phyloP scores from a whole-genome alignment of 345 rosid species.

The Murraya paniculata region DNA sequence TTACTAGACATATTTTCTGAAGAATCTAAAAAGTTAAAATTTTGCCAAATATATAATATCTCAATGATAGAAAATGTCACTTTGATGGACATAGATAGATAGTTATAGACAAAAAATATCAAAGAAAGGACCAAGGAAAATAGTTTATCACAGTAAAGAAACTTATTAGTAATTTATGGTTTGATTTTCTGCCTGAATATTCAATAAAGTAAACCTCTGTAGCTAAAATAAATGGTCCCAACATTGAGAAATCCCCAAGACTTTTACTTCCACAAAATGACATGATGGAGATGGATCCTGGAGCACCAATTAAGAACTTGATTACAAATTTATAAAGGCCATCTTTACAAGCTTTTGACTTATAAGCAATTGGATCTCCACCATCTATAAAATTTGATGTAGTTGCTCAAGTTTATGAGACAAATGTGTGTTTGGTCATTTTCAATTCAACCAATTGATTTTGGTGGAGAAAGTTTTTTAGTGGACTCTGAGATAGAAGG shows the following conservation, averaged over 20 bases:
- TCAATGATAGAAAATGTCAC: no score
- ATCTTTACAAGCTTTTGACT: not conserved
- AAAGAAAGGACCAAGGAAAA: no score
- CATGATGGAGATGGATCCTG: not conserved
- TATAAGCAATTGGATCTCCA: not conserved
- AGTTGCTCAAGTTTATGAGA: not conserved
- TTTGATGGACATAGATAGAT: no score
- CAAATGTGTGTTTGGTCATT: not conserved
- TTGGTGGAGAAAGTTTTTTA: not conserved
- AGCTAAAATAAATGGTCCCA: not conserved
- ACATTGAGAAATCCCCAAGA: no score
- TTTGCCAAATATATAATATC: no score
- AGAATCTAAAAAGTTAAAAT: no score
- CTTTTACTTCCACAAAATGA: not conserved
- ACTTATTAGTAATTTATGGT: no score
- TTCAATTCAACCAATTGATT: not conserved
- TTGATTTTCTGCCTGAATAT: not conserved
- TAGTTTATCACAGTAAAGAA: no score
- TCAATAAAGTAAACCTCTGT: not conserved
- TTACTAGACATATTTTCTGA: no score
- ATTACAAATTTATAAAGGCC: not conserved
- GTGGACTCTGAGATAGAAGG: not conserved
- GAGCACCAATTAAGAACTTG: not conserved
- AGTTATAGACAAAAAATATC: no score
- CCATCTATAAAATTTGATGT: not conserved